Percentiles rank a stretch among this genome's conserved stretches.
These are phyloP conservation scores for Pythium rhizo-oryzae DNA, from an alignment of 352 stramenopile genomes.

Conservation along the genomic window DNA sequence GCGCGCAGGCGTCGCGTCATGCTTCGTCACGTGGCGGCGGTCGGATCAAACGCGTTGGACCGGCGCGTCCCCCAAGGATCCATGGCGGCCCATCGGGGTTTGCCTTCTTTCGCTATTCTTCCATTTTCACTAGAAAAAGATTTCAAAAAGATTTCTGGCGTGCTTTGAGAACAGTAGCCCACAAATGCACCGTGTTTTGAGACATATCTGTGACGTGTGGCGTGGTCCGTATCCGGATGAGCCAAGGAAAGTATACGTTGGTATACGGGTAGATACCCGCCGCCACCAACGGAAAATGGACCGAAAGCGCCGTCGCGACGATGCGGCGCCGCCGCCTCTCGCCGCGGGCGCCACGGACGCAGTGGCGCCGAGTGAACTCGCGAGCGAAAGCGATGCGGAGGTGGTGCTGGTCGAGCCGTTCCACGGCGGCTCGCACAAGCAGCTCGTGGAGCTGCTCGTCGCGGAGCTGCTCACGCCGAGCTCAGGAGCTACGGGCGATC, in stretches of 20 bases:
- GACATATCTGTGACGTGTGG: slow-evolving; percentile 9
- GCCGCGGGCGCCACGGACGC: neutral
- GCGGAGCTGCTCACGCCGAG: slow-evolving; percentile 23
- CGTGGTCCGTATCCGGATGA: neutral
- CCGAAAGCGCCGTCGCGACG: slow-evolving; percentile 24
- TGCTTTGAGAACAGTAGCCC: slow-evolving; percentile 2
- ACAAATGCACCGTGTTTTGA: slow-evolving; percentile 7
- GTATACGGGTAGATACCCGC: neutral
- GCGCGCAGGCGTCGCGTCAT: neutral
- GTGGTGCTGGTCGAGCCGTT: slow-evolving; percentile 47
- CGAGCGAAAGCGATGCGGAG: slow-evolving; percentile 8
- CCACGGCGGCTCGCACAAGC: slow-evolving; percentile 53
- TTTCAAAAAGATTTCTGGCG: neutral
- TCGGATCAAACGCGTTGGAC: no score
- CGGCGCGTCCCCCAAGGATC: neutral
- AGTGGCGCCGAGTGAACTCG: neutral
- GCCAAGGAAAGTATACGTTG: neutral
- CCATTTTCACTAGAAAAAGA: neutral
- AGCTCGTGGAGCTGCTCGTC: slow-evolving; percentile 48
- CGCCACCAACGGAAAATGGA: slow-evolving; percentile 10
- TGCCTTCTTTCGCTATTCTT: slow-evolving; percentile 5
- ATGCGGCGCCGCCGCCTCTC: neutral
- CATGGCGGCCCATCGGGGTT: neutral
- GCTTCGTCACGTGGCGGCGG: neutral
- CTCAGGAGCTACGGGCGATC: no score